Conservation (phyloP, 495 filamentous ascomycete genomes). For the Trichodelitschia bisporula region DNA sequence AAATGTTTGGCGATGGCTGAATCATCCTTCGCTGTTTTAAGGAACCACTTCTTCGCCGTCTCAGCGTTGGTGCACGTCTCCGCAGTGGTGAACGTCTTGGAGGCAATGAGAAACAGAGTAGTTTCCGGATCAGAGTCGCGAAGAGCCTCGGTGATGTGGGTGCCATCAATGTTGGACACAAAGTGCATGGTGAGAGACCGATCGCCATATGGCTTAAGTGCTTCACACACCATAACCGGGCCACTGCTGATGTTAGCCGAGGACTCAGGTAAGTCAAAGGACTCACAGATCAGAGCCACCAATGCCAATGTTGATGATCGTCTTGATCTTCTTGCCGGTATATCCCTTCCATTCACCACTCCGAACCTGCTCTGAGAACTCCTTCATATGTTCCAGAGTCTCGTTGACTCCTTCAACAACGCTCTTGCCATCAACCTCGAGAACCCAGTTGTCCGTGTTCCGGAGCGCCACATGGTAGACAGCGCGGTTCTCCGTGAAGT, state of each 20-base stretch:
- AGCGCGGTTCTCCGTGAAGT: slow-evolving; percentile 91
- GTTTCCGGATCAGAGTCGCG: slow-evolving; percentile 79
- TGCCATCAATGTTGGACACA: slow-evolving; percentile 97
- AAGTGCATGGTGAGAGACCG: slow-evolving; percentile 77
- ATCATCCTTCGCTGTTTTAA: slow-evolving; percentile 56
- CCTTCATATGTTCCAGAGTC: slow-evolving; percentile 90
- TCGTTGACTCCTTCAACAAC: slow-evolving; percentile 86
- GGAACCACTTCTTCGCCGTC: slow-evolving; percentile 90
- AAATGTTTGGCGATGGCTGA: slow-evolving; percentile 86
- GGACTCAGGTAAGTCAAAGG: not conserved
- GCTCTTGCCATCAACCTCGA: slow-evolving; percentile 85
- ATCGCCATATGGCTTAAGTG: slow-evolving; percentile 79
- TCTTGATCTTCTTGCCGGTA: slow-evolving; percentile 92
- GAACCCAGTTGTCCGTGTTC: slow-evolving; percentile 60
- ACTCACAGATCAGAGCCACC: slow-evolving; percentile 92
- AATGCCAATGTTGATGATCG: slow-evolving; percentile 92
- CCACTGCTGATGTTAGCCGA: slow-evolving; percentile 28
- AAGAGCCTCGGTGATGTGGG: slow-evolving; percentile 87
- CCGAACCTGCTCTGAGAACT: slow-evolving; percentile 81
- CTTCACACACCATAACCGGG: slow-evolving; percentile 95
- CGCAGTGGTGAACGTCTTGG: slow-evolving; percentile 97
- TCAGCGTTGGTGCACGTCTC: slow-evolving; percentile 95
- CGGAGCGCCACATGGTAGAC: slow-evolving; percentile 89
- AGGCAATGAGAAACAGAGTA: slow-evolving; percentile 89
- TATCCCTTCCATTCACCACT: slow-evolving; percentile 96